phyloP scores from a whole-genome alignment of 495 filamentous ascomycete genomes.

The Sordaria brevicollis region DNA sequence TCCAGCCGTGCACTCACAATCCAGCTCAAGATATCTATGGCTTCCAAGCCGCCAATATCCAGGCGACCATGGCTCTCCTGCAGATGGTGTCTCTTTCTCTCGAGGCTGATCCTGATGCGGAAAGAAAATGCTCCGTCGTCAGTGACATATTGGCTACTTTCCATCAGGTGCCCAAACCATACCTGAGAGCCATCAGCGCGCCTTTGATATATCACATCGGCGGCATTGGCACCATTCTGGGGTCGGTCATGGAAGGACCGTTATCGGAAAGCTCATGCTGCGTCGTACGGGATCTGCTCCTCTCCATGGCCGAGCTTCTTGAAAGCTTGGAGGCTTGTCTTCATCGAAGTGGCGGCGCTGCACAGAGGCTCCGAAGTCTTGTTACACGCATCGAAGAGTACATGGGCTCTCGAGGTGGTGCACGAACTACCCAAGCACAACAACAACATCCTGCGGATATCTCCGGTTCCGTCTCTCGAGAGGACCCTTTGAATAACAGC shows the following conservation, averaged over 20 bases:
- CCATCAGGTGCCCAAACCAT: slow-evolving; percentile 32
- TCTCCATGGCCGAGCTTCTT: slow-evolving; percentile 40
- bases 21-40: slow-evolving; percentile 30
- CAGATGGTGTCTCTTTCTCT: slow-evolving; percentile 38
- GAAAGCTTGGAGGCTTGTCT: slow-evolving; percentile 34
- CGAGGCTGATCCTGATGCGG: slow-evolving; percentile 26
- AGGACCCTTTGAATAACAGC: background rate
- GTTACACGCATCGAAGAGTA: slow-evolving; percentile 39
- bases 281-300: slow-evolving; percentile 34
- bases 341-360: slow-evolving; percentile 29
- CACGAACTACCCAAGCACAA: background rate
- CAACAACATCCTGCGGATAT: background rate
- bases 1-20: slow-evolving; percentile 22
- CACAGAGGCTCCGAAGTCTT: slow-evolving; percentile 30
- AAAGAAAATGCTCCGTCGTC: slow-evolving; percentile 38
- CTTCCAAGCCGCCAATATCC: slow-evolving; percentile 45
- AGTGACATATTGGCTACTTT: slow-evolving; percentile 37
- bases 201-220: slow-evolving; percentile 41
- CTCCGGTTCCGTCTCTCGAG: background rate
- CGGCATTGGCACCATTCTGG: slow-evolving; percentile 40
- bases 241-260: slow-evolving; percentile 38
- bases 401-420: slow-evolving; percentile 26
- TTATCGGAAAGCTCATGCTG: slow-evolving; percentile 36
- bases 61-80: slow-evolving; percentile 39
- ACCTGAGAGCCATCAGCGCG: slow-evolving; percentile 39